phyloP scores from a whole-genome alignment of 768 basidiomycete species.

The Pleurotus tuber-regium region DNA sequence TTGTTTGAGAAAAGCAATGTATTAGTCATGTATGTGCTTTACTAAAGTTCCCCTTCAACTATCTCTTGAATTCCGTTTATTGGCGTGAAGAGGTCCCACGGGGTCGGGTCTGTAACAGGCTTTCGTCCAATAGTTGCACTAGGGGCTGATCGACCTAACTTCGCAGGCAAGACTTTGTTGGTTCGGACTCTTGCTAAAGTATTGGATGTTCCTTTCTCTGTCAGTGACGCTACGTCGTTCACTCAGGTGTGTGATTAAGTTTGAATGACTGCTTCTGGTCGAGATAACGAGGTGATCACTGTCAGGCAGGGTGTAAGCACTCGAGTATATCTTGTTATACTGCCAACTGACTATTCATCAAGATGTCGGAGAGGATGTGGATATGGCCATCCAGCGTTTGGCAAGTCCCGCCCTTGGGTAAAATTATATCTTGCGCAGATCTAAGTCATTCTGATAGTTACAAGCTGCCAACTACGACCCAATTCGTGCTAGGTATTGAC shows the following conservation, averaged over 20 bases:
- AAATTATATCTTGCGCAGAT: not conserved
- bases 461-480: constrained; percentile 93
- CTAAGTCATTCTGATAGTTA: constrained; percentile 42
- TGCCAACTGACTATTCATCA: constrained; percentile 12
- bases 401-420: constrained; percentile 34
- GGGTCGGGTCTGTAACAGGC: constrained; percentile 83
- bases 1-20: constrained; percentile 96
- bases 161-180: constrained; percentile 80
- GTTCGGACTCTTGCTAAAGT: constrained; percentile 90
- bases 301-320: constrained; percentile 68
- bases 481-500: constrained; percentile 67
- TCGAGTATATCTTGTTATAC: constrained; percentile 1
- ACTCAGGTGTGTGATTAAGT: constrained; percentile 59
- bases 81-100: constrained; percentile 65
- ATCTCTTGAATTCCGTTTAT: not conserved
- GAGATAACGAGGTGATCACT: not conserved
- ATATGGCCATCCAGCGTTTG: constrained; percentile 84
- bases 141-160: too few relatives aligned
- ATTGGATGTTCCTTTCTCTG: constrained; percentile 91
- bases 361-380: constrained; percentile 98
- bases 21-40: constrained; percentile 71
- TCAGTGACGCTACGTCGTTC: constrained; percentile 91
- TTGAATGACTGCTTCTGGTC: constrained; percentile 1
- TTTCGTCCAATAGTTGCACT: too few relatives aligned
- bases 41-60: not conserved